Evolutionary conservation across 2,329 filamentous ascomycete species (phyloP).

Genomic region (Berkeleyomyces rouxiae): DNA sequence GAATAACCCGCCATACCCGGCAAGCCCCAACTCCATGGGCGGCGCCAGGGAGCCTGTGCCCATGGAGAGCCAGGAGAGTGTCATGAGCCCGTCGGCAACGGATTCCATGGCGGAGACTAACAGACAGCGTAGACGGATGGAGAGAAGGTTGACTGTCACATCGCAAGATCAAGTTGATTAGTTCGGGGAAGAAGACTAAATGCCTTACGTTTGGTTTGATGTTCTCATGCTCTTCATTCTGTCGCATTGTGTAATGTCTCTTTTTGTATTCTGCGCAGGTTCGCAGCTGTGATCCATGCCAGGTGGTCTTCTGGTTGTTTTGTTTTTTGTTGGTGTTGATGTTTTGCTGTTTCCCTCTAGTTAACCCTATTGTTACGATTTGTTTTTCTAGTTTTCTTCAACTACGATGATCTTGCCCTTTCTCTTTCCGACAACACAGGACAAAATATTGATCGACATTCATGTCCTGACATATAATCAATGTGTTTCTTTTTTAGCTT

Average conservation of each 20-base stretch:
- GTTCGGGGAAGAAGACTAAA: background rate
- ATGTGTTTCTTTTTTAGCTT: background rate
- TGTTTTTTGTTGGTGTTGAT: background rate
- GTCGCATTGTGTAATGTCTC: background rate
- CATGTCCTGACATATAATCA: constrained; percentile 1
- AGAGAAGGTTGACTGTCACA: constrained; percentile 29
- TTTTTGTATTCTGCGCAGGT: background rate
- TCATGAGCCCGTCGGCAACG: constrained; percentile 30
- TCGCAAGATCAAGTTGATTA: constrained; percentile 6
- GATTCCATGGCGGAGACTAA: constrained; percentile 33
- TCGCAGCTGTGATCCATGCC: background rate
- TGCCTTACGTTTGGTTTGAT: background rate
- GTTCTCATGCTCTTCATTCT: background rate
- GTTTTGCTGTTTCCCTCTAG: background rate
- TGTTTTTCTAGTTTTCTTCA: background rate
- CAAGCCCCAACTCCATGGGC: constrained; percentile 25
- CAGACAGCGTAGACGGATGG: constrained; percentile 34
- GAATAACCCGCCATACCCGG: constrained; percentile 47
- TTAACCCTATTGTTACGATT: background rate
- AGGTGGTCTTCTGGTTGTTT: background rate
- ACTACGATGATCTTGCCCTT: background rate
- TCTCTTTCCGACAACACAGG: background rate
- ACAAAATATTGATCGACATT: background rate
- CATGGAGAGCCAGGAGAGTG: constrained; percentile 30
- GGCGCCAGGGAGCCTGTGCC: constrained; percentile 30